phyloP scores from a whole-genome alignment of 805 yeast genomes.

The Millerago galiae region DNA sequence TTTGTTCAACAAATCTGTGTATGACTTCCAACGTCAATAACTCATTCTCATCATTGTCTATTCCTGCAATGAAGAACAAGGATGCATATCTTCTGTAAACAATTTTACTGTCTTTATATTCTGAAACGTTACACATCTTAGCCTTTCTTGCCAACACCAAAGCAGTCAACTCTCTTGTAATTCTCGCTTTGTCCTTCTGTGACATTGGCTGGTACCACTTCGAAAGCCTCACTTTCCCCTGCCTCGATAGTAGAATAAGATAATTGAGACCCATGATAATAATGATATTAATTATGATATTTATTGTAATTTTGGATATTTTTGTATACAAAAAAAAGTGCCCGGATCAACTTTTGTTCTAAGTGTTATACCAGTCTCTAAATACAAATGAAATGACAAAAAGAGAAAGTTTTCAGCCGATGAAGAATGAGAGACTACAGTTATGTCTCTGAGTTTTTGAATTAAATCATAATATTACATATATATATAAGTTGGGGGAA shows the following conservation, averaged over 20 bases:
- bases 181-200: slow-evolving; percentile 80
- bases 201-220: slow-evolving; percentile 87
- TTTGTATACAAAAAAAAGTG: too few relatives aligned
- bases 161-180: slow-evolving; percentile 81
- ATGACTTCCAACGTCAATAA: slow-evolving; percentile 77
- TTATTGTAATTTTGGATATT: too few relatives aligned
- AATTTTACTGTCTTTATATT: slow-evolving; percentile 56
- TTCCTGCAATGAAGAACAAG: slow-evolving; percentile 81
- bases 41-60: slow-evolving; percentile 81
- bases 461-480: too few relatives aligned
- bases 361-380: too few relatives aligned
- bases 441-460: neutral
- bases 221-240: slow-evolving; percentile 88
- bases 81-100: slow-evolving; percentile 93
- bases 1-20: slow-evolving; percentile 91
- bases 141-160: slow-evolving; percentile 78
- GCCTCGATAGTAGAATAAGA: slow-evolving; percentile 78
- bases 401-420: too few relatives aligned
- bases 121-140: slow-evolving; percentile 63
- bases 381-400: too few relatives aligned
- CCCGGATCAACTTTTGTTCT: too few relatives aligned
- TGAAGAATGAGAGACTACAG: too few relatives aligned
- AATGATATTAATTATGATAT: neutral
- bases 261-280: slow-evolving; percentile 67
- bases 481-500: slow-evolving; percentile 14